These are phyloP conservation scores for Metschnikowia gelsemii DNA, from an alignment of 805 yeast genomes.

Conservation along the genomic window DNA sequence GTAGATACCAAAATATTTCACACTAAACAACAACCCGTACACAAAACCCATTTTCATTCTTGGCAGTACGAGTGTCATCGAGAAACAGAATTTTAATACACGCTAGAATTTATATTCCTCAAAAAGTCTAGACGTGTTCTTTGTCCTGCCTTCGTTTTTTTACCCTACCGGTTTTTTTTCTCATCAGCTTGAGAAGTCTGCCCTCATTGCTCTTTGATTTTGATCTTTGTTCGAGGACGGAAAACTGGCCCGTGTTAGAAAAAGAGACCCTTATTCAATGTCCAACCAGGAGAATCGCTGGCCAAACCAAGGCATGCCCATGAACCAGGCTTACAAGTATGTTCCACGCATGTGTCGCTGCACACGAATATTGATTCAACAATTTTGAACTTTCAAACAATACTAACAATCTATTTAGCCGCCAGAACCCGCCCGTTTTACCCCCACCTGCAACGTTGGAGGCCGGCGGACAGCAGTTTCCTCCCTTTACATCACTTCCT, in stretches of 20 bases:
- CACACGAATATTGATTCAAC: neutral
- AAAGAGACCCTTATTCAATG: slow-evolving; percentile 22
- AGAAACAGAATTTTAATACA: neutral
- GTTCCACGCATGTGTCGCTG: slow-evolving; percentile 20
- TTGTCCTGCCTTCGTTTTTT: slow-evolving; percentile 6
- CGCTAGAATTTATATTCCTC: neutral
- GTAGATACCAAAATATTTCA: slow-evolving; percentile 1
- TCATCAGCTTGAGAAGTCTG: slow-evolving; percentile 5
- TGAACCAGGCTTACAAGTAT: slow-evolving; percentile 45
- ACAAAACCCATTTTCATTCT: neutral
- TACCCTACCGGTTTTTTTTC: slow-evolving; percentile 3
- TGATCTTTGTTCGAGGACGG: too few species aligned
- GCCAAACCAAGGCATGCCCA: slow-evolving; percentile 42
- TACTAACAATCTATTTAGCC: slow-evolving; percentile 40
- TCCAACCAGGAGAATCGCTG: slow-evolving; percentile 44
- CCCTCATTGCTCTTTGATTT: too few species aligned
- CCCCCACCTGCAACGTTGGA: slow-evolving; percentile 60
- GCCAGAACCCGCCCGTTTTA: slow-evolving; percentile 58
- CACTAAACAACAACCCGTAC: slow-evolving; percentile 1
- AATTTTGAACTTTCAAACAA: neutral
- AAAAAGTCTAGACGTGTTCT: neutral
- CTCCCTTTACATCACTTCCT: slow-evolving; percentile 53
- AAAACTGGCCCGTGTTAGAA: neutral
- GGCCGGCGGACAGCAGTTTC: slow-evolving; percentile 44
- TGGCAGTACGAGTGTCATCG: slow-evolving; percentile 3